phyloP scores from a whole-genome alignment of 1,139 yeast genomes.

The Chernovozyma aurita region DNA sequence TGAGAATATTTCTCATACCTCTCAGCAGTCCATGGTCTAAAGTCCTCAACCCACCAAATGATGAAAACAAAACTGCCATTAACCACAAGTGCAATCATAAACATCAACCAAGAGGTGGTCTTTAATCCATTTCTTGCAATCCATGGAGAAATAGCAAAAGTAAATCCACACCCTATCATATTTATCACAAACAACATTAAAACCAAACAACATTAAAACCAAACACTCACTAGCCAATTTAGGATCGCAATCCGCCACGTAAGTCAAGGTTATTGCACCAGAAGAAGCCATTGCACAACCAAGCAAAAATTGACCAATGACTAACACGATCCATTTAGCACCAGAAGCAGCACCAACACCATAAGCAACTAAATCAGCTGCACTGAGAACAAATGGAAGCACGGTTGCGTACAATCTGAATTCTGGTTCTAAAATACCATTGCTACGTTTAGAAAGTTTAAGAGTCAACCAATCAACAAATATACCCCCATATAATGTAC shows the following conservation, averaged over 20 bases:
- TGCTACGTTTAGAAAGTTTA: conserved; percentile 28
- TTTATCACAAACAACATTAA: conserved; percentile 43
- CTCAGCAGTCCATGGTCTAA: conserved; percentile 23
- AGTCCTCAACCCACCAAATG: conserved; percentile 35
- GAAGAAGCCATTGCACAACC: conserved; percentile 57
- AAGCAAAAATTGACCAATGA: conserved; percentile 48
- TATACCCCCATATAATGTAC: conserved; percentile 40
- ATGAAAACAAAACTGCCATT: conserved; percentile 37
- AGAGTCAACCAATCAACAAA: conserved; percentile 39
- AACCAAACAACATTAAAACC: too few relatives aligned
- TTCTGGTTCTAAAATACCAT: conserved; percentile 40
- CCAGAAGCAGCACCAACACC: conserved; percentile 29
- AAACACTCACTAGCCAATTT: conserved; percentile 52
- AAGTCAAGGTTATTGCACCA: conserved; percentile 53
- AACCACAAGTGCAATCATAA: conserved; percentile 38
- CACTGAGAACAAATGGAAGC: conserved; percentile 34
- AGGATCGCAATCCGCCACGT: conserved; percentile 56
- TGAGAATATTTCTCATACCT: conserved; percentile 14
- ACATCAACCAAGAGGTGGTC: conserved; percentile 43
- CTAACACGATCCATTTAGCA: conserved; percentile 48
- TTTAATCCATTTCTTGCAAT: conserved; percentile 31
- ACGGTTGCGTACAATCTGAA: conserved; percentile 37
- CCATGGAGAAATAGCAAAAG: conserved; percentile 49
- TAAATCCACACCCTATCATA: conserved; percentile 43
- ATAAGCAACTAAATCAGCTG: conserved; percentile 35